phyloP scores from a whole-genome alignment of 2,329 filamentous ascomycete genomes.

The Phaeoacremonium minimum region DNA sequence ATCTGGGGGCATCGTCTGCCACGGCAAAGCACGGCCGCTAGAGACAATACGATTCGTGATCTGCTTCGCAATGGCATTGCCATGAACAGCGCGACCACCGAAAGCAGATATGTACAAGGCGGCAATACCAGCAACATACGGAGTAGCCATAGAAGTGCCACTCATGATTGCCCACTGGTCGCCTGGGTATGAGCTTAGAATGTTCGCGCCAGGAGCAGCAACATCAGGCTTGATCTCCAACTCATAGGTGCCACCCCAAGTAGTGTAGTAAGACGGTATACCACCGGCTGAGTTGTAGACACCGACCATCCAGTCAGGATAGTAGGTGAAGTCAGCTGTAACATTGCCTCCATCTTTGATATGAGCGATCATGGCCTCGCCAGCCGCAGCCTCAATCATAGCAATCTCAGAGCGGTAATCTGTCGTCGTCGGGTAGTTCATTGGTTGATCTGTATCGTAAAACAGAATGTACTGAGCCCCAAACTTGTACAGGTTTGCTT shows the following conservation, averaged over 20 bases:
- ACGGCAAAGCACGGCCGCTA: not conserved
- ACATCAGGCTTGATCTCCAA: constrained; percentile 9
- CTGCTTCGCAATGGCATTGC: constrained; percentile 1
- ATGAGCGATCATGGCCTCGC: constrained; percentile 11
- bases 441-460: constrained; percentile 17
- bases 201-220: not conserved
- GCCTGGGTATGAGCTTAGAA: not conserved
- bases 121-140: constrained; percentile 5
- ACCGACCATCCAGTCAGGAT: constrained; percentile 11
- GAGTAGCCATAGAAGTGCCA: constrained; percentile 7
- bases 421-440: no score
- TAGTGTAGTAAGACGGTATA: constrained; percentile 26
- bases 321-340: constrained; percentile 11
- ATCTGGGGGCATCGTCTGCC: constrained; percentile 18
- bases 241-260: constrained; percentile 34
- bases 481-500: not conserved
- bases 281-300: constrained; percentile 10
- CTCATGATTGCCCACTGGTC: not conserved
- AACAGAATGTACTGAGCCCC: constrained; percentile 2
- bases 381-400: constrained; percentile 9
- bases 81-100: constrained; percentile 2
- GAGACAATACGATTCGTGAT: constrained; percentile 19
- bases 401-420: no score
- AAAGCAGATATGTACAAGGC: constrained; percentile 5
- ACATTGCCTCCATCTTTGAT: constrained; percentile 11